These are phyloP conservation scores for Vaccinium corymbosum DNA, from an alignment of 148 eudicot genomes.

Conservation along the genomic window DNA sequence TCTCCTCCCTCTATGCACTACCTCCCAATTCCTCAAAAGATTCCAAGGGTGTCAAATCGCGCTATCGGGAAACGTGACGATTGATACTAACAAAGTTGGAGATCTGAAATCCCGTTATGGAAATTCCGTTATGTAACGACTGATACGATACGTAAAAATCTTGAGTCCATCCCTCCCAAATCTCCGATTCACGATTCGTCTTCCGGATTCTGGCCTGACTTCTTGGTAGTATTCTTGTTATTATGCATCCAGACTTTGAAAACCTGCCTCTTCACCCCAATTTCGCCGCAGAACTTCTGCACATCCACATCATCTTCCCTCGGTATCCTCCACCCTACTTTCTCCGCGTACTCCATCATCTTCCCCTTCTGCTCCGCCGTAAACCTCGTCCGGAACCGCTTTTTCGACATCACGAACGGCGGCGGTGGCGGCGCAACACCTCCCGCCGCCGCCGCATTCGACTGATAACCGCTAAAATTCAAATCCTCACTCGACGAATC, in stretches of 20 bases:
- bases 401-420: slow-evolving; percentile 30
- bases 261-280: slow-evolving; percentile 55
- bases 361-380: slow-evolving; percentile 36
- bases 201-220: slow-evolving; percentile 9
- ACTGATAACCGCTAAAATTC: slow-evolving; percentile 21
- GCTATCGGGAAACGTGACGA: background rate
- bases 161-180: background rate
- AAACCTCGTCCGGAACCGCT: slow-evolving; percentile 29
- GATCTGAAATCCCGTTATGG: background rate
- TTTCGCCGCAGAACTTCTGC: slow-evolving; percentile 45
- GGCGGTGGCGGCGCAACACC: slow-evolving; percentile 7
- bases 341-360: slow-evolving; percentile 40
- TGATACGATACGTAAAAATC: background rate
- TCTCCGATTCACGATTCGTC: background rate
- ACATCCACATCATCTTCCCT: slow-evolving; percentile 37
- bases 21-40: background rate
- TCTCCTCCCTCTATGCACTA: background rate
- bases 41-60: background rate
- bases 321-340: slow-evolving; percentile 39
- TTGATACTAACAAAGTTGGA: background rate
- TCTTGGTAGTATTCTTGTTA: slow-evolving; percentile 33
- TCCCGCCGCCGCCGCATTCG: background rate
- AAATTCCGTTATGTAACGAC: background rate
- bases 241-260: slow-evolving; percentile 64
- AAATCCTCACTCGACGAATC: slow-evolving; percentile 56